Evolutionary conservation across 2,329 filamentous ascomycete genomes (phyloP).

Genomic region (Epichloe scottii): DNA sequence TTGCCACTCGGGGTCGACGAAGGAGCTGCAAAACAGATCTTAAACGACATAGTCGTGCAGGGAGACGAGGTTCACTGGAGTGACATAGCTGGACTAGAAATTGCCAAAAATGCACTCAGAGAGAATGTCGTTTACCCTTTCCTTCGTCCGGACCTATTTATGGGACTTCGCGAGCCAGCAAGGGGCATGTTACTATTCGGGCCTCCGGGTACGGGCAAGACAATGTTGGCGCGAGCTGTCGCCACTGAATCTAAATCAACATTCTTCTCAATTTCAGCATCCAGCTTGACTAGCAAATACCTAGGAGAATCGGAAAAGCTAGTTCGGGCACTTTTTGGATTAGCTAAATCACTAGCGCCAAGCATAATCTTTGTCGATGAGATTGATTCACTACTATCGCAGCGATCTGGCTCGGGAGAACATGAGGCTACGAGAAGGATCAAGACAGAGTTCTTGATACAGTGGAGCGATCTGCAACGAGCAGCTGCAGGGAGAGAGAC

Average conservation of each 20-base stretch:
- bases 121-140: slow-evolving; percentile 97
- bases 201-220: slow-evolving; percentile 95
- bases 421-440: slow-evolving; percentile 88
- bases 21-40: slow-evolving; percentile 73
- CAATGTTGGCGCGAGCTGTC: slow-evolving; percentile 84
- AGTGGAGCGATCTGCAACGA: slow-evolving; percentile 89
- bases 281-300: slow-evolving; percentile 89
- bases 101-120: slow-evolving; percentile 82
- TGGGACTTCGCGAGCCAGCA: slow-evolving; percentile 86
- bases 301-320: slow-evolving; percentile 94
- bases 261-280: slow-evolving; percentile 94
- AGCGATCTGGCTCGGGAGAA: slow-evolving; percentile 70
- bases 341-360: slow-evolving; percentile 82
- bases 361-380: slow-evolving; percentile 98
- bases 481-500: slow-evolving; percentile 78
- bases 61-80: slow-evolving; percentile 93
- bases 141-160: slow-evolving; percentile 86
- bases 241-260: slow-evolving; percentile 91
- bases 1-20: slow-evolving; percentile 74
- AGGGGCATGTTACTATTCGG: slow-evolving; percentile 93
- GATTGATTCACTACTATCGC: slow-evolving; percentile 85
- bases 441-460: slow-evolving; percentile 95
- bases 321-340: slow-evolving; percentile 75
- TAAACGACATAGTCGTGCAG: slow-evolving; percentile 90
- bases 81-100: slow-evolving; percentile 81